These are phyloP conservation scores for Apiospora marii DNA, from an alignment of 2,329 filamentous ascomycete genomes.

Conservation along the genomic window DNA sequence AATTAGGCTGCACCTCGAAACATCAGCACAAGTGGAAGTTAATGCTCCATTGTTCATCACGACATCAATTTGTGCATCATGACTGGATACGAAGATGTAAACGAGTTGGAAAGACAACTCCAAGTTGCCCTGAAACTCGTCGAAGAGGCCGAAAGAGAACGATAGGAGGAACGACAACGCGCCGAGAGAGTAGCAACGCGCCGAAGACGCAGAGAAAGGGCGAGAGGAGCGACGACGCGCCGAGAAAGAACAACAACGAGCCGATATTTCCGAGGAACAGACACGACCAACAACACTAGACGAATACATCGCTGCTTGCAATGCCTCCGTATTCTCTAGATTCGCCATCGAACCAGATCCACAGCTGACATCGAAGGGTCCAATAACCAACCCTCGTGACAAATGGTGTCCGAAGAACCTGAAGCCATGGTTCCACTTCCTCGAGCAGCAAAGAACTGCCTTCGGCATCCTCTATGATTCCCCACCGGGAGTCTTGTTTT, in stretches of 20 bases:
- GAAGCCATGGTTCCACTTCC: no score
- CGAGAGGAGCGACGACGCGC: constrained; percentile 3
- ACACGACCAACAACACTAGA: no score
- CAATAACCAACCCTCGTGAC: constrained; percentile 40
- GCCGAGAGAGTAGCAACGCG: constrained; percentile 30
- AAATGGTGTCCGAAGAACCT: no score
- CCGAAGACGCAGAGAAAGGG: background rate
- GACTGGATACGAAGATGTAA: background rate
- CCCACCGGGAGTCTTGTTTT: no score
- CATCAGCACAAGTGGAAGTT: constrained; percentile 1
- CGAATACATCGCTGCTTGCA: no score
- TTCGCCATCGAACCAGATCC: no score
- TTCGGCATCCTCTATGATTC: no score
- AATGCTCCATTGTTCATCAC: background rate
- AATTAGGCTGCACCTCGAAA: constrained; percentile 1
- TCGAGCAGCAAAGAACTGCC: no score
- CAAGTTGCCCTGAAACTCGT: background rate
- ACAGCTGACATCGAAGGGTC: no score
- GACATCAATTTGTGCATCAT: background rate
- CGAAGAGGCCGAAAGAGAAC: background rate
- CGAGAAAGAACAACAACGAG: no score
- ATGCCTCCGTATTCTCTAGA: no score
- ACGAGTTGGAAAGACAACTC: background rate
- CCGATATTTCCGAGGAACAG: no score
- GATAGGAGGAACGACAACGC: background rate